A percentile compares a stretch with the other conserved stretches of the same genome.
Conservation (phyloP, 1,284 basidiomycete species). For the Ceratobasidium sp. region DNA sequence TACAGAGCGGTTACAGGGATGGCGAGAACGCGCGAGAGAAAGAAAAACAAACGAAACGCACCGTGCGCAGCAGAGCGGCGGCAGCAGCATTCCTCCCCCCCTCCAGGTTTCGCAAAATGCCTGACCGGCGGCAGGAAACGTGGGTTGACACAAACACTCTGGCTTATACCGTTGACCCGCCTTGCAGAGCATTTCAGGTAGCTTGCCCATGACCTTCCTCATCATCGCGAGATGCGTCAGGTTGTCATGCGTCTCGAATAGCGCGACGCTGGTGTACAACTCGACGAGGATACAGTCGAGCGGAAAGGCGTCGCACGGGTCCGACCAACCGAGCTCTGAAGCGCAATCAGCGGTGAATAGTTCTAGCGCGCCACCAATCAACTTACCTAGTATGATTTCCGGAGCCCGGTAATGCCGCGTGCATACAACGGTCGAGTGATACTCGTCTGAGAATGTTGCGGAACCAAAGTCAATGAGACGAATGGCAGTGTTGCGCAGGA, state of each 20-base stretch:
- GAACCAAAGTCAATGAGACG: constrained; percentile 98
- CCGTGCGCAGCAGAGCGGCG: no score
- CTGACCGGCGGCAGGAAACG: no score
- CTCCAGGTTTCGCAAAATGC: no score
- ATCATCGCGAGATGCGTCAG: constrained; percentile 99
- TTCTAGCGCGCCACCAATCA: background rate
- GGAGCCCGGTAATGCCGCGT: constrained; percentile 99
- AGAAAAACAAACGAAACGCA: no score
- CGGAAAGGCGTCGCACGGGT: constrained; percentile 98
- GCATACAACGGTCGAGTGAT: constrained; percentile 97
- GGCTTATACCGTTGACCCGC: constrained; percentile 79
- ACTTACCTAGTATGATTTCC: constrained; percentile 95
- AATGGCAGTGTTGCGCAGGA: constrained; percentile 90
- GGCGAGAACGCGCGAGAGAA: background rate
- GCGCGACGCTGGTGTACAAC: constrained; percentile 96
- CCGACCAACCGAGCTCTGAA: constrained; percentile 95
- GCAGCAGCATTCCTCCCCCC: no score
- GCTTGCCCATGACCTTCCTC: constrained; percentile 98
- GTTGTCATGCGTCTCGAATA: constrained; percentile 99
- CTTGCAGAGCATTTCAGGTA: constrained; percentile 86
- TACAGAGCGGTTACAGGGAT: no score
- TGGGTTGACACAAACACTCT: constrained; percentile 96
- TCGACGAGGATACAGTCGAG: constrained; percentile 99
- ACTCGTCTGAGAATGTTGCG: constrained; percentile 97
- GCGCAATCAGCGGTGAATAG: constrained; percentile 18